phyloP scores from a whole-genome alignment of 2,329 filamentous ascomycete species.

The Lanzia echinophila region DNA sequence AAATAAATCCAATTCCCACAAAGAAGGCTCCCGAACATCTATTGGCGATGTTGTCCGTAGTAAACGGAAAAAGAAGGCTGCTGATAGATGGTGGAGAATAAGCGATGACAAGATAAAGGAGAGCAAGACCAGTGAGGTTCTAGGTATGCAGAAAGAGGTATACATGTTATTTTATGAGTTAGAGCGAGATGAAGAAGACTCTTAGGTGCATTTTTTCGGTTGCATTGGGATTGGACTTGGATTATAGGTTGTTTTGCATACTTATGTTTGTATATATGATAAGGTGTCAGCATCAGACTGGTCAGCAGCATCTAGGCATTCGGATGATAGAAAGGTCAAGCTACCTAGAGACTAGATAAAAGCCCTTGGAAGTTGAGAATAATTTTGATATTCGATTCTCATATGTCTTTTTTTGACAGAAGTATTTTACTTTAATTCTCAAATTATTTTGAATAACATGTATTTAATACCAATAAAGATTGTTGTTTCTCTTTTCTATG shows the following conservation, averaged over 20 bases:
- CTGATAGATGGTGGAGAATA: slow-evolving; percentile 92
- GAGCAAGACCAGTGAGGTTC: slow-evolving; percentile 82
- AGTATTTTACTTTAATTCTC: too few relatives aligned
- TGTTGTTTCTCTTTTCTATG: too few relatives aligned
- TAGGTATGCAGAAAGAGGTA: slow-evolving; percentile 91
- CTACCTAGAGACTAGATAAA: too few relatives aligned
- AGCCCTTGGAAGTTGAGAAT: too few relatives aligned
- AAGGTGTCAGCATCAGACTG: background rate
- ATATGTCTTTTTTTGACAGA: too few relatives aligned
- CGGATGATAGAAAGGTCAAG: background rate
- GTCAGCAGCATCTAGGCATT: too few relatives aligned
- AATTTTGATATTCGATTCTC: too few relatives aligned
- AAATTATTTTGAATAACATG: too few relatives aligned
- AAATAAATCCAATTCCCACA: slow-evolving; percentile 3
- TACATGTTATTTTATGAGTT: slow-evolving; percentile 96
- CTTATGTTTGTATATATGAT: slow-evolving; percentile 5
- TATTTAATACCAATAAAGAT: too few relatives aligned
- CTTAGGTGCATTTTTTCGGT: slow-evolving; percentile 1
- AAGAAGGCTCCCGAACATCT: slow-evolving; percentile 3
- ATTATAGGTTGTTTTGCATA: background rate
- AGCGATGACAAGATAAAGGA: slow-evolving; percentile 97
- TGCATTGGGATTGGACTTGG: background rate
- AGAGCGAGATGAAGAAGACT: slow-evolving; percentile 32
- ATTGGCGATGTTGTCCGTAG: slow-evolving; percentile 22
- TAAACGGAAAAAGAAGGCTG: slow-evolving; percentile 53